A percentile compares a stretch with the other conserved stretches of the same genome.
These are phyloP conservation scores for Hypoxylon intermedium DNA, from an alignment of 495 filamentous ascomycete genomes.

Conservation along the genomic window DNA sequence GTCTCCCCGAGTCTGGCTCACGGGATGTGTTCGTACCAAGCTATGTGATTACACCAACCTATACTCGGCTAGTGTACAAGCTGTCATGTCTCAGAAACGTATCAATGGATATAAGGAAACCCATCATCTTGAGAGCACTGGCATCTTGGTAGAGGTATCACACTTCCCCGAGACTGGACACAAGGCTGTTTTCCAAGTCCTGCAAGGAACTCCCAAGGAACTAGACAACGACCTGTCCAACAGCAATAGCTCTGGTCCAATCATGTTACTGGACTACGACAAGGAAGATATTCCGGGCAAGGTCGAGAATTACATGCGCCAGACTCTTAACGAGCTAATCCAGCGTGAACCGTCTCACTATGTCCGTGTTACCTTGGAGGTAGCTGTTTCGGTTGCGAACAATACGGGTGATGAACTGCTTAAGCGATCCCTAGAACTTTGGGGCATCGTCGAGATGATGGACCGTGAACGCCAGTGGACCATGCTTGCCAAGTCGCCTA, in stretches of 20 bases:
- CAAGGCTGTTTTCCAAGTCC: constrained; percentile 61
- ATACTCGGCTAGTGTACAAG: constrained; percentile 73
- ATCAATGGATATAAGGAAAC: constrained; percentile 66
- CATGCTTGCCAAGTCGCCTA: constrained; percentile 51
- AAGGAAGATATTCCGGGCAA: constrained; percentile 70
- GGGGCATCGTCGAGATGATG: constrained; percentile 76
- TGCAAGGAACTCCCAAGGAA: constrained; percentile 57
- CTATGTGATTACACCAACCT: constrained; percentile 76
- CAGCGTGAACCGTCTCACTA: constrained; percentile 71
- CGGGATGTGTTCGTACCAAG: constrained; percentile 77
- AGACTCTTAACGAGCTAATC: constrained; percentile 65
- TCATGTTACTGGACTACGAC: constrained; percentile 68
- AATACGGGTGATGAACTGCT: constrained; percentile 69
- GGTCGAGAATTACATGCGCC: constrained; percentile 74
- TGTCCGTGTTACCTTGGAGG: constrained; percentile 69
- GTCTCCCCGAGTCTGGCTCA: constrained; percentile 79
- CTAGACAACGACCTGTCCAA: constrained; percentile 35
- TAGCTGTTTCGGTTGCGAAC: constrained; percentile 62
- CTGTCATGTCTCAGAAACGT: constrained; percentile 69
- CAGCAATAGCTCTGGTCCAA: constrained; percentile 16
- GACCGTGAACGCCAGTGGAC: constrained; percentile 73
- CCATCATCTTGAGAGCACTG: constrained; percentile 62
- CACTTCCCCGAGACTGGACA: constrained; percentile 68
- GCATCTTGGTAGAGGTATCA: constrained; percentile 70
- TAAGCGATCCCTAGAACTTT: constrained; percentile 73